Evolutionary conservation across 768 basidiomycete genomes (phyloP).

Genomic region (Suillus lakei): DNA sequence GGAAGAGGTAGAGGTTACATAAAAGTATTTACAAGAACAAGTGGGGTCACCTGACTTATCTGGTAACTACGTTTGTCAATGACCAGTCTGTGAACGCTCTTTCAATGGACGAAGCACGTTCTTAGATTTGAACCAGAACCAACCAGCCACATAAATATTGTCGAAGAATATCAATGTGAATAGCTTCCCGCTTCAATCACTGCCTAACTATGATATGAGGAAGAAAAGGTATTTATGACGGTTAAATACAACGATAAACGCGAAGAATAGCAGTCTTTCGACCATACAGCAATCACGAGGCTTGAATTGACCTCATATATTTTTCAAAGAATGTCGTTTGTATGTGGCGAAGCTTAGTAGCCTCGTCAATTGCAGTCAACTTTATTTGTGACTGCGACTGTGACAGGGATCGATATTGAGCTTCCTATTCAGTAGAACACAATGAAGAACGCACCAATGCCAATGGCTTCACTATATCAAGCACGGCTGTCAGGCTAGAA

Average conservation of each 20-base stretch:
- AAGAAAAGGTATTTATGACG: neutral
- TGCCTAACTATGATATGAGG: neutral
- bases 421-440: slow-evolving; percentile 6
- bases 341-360: slow-evolving; percentile 64
- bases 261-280: neutral
- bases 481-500: slow-evolving; percentile 56
- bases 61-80: too few relatives aligned
- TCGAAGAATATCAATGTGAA: too few relatives aligned
- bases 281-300: slow-evolving; percentile 21
- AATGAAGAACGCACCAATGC: slow-evolving; percentile 54
- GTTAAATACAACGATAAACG: slow-evolving; percentile 1
- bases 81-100: too few relatives aligned
- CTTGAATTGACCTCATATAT: slow-evolving; percentile 63
- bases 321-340: slow-evolving; percentile 65
- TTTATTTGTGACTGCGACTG: slow-evolving; percentile 50
- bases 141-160: too few relatives aligned
- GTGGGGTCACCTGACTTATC: too few relatives aligned
- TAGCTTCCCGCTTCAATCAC: too few relatives aligned
- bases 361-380: slow-evolving; percentile 54
- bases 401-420: slow-evolving; percentile 1
- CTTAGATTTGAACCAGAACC: too few relatives aligned
- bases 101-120: too few relatives aligned
- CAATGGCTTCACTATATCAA: slow-evolving; percentile 64
- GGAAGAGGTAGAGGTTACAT: too few relatives aligned
- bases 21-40: too few relatives aligned